A percentile compares a stretch with the other conserved stretches of the same genome.
These are phyloP conservation scores for Kwoniella mangroviensis DNA, from an alignment of 768 basidiomycete genomes.

Conservation along the genomic window DNA sequence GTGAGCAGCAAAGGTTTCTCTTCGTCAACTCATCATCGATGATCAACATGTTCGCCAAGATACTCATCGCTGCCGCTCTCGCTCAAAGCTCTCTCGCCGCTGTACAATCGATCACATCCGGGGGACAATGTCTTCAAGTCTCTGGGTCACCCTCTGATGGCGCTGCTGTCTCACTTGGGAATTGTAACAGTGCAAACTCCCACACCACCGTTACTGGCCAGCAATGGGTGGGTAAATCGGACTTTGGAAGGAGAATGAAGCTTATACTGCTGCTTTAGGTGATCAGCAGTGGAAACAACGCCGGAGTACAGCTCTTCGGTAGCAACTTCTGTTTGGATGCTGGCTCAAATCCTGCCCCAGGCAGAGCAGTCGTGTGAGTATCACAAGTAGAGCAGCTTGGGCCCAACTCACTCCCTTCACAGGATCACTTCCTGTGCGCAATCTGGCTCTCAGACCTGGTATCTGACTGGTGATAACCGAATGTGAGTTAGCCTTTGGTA, in stretches of 20 bases:
- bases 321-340: constrained; percentile 37
- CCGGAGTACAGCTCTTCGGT: constrained; percentile 34
- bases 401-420: not conserved
- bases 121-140: constrained; percentile 34
- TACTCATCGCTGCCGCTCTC: constrained; percentile 27
- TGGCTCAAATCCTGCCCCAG: constrained; percentile 16
- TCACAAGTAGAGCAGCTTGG: too few relatives aligned
- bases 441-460: constrained; percentile 36
- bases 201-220: constrained; percentile 31
- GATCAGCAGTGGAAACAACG: constrained; percentile 37
- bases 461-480: constrained; percentile 34
- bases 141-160: constrained; percentile 25
- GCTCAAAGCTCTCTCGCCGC: constrained; percentile 22
- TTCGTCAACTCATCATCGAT: not conserved
- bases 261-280: constrained; percentile 10
- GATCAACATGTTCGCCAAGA: constrained; percentile 2
- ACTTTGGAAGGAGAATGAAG: not conserved
- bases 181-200: constrained; percentile 30
- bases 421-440: constrained; percentile 24
- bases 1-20: not conserved
- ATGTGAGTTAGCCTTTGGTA: constrained; percentile 19
- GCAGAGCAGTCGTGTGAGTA: constrained; percentile 22
- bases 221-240: constrained; percentile 31
- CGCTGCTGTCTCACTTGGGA: constrained; percentile 21
- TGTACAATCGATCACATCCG: constrained; percentile 28